Conservation (phyloP, 345 rosid species). For the Rhodamnia rubescens region DNA sequence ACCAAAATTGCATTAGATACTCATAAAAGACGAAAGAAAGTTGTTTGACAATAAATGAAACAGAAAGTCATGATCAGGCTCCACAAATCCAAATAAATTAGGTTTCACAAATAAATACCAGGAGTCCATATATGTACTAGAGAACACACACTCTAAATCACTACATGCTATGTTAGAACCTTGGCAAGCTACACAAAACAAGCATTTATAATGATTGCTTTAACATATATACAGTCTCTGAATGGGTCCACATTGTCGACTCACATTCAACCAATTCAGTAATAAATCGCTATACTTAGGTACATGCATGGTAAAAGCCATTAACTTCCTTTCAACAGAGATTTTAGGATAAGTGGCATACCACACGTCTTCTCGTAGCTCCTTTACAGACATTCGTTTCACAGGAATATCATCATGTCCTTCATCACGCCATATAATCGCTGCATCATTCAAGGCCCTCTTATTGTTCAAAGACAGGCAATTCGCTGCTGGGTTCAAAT, state of each 20-base stretch:
- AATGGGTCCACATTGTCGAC: background rate
- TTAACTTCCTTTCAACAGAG: background rate
- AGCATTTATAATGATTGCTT: background rate
- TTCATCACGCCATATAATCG: constrained; percentile 74
- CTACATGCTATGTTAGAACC: background rate
- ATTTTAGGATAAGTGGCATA: constrained; percentile 17
- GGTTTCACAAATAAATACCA: background rate
- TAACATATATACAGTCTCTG: background rate
- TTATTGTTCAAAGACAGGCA: constrained; percentile 43
- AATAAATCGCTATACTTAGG: background rate
- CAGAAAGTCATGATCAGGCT: background rate
- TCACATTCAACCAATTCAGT: background rate
- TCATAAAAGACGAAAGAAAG: background rate
- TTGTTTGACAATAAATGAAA: background rate
- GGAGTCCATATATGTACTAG: background rate
- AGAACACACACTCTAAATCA: background rate
- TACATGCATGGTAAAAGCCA: background rate
- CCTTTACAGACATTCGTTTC: constrained; percentile 56
- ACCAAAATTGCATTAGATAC: background rate
- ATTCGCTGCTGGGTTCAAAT: constrained; percentile 61
- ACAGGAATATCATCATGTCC: constrained; percentile 65
- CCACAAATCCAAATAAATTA: background rate
- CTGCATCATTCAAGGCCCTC: constrained; percentile 49
- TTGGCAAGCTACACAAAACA: background rate
- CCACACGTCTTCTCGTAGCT: constrained; percentile 75